phyloP scores from a whole-genome alignment of 257 asterid genomes.

The Handroanthus guayacan region DNA sequence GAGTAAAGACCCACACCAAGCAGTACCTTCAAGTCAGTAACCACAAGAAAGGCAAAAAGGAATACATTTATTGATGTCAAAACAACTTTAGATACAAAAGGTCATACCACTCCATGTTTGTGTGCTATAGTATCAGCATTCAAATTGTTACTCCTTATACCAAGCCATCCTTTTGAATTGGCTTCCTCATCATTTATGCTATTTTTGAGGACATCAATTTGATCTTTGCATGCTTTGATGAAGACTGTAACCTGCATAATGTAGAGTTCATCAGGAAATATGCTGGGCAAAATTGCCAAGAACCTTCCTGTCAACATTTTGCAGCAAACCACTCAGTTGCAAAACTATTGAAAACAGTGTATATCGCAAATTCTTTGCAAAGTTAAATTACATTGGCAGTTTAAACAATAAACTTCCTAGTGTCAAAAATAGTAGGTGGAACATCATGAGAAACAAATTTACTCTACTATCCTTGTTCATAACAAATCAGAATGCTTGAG shows the following conservation, averaged over 20 bases:
- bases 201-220: constrained; percentile 83
- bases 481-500: constrained; percentile 1
- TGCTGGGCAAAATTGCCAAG: neutral
- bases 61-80: constrained; percentile 27
- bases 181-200: constrained; percentile 76
- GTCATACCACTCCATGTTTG: constrained; percentile 92
- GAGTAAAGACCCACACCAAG: constrained; percentile 2
- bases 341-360: constrained; percentile 6
- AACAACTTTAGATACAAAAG: constrained; percentile 25
- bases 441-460: neutral
- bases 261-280: constrained; percentile 18
- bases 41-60: neutral
- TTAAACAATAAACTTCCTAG: neutral
- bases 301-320: constrained; percentile 15
- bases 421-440: neutral
- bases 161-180: constrained; percentile 90
- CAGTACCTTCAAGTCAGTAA: constrained; percentile 9
- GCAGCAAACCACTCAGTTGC: constrained; percentile 27
- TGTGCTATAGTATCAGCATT: constrained; percentile 90
- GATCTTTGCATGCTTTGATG: constrained; percentile 91
- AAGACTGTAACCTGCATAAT: constrained; percentile 77
- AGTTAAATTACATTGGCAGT: neutral
- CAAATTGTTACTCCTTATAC: constrained; percentile 58
- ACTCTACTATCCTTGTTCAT: neutral
- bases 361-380: neutral